phyloP scores from a whole-genome alignment of 768 basidiomycete genomes.

The Calocera cornea region DNA sequence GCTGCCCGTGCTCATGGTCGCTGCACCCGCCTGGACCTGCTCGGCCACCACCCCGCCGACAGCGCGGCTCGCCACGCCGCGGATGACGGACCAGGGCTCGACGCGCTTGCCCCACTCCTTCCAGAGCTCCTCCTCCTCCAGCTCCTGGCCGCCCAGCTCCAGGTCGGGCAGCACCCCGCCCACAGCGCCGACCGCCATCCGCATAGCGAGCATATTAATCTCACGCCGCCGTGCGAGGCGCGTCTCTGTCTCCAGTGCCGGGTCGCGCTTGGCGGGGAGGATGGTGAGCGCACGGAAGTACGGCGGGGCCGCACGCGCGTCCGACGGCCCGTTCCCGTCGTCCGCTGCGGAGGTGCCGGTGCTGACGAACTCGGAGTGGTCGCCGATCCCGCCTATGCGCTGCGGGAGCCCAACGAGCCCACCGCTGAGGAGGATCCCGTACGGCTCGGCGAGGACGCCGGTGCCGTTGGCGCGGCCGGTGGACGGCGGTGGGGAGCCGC shows the following conservation, averaged over 20 bases:
- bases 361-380: background rate
- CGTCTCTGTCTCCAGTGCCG: conserved; percentile 38
- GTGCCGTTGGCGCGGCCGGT: background rate
- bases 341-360: background rate
- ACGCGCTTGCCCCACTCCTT: conserved; percentile 56
- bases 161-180: conserved; percentile 35
- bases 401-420: background rate
- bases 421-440: background rate
- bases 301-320: background rate
- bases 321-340: background rate
- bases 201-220: conserved; percentile 67
- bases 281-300: conserved; percentile 34
- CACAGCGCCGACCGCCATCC: conserved; percentile 66
- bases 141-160: background rate
- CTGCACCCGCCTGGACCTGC: conserved; percentile 12
- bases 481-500: background rate
- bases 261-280: conserved; percentile 48
- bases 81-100: conserved; percentile 55
- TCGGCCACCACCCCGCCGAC: conserved; percentile 48
- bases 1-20: conserved; percentile 17
- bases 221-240: conserved; percentile 53
- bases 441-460: background rate
- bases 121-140: conserved; percentile 28
- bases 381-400: background rate
- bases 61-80: conserved; percentile 61